phyloP scores from a whole-genome alignment of 2,329 filamentous ascomycete species.

The Apiospora pterosperma region DNA sequence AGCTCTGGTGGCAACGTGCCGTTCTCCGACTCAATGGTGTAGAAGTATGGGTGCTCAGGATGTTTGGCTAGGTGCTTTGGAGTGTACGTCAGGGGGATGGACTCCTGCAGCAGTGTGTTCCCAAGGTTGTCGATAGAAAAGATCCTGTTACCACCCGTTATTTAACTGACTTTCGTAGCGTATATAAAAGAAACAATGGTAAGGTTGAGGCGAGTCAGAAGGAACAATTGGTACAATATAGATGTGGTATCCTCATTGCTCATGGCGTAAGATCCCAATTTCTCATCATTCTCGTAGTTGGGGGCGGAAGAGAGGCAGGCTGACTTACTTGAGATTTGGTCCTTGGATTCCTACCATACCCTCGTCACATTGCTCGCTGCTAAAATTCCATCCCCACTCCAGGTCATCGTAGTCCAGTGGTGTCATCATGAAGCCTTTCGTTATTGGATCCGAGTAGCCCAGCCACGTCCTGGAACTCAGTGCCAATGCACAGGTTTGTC shows the following conservation, averaged over 20 bases:
- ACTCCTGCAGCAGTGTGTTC: slow-evolving; percentile 82
- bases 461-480: slow-evolving; percentile 95
- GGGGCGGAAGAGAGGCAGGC: slow-evolving; percentile 28
- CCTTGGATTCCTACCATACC: slow-evolving; percentile 93
- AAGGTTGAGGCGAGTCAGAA: slow-evolving; percentile 62
- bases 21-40: slow-evolving; percentile 90
- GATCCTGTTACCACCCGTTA: slow-evolving; percentile 56
- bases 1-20: slow-evolving; percentile 83
- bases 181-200: slow-evolving; percentile 10
- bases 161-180: slow-evolving; percentile 11
- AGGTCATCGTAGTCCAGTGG: slow-evolving; percentile 84
- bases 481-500: slow-evolving; percentile 80
- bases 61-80: slow-evolving; percentile 85
- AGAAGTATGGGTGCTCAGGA: slow-evolving; percentile 84
- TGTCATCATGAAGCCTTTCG: slow-evolving; percentile 85
- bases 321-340: slow-evolving; percentile 74
- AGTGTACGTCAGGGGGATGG: slow-evolving; percentile 83
- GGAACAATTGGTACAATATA: slow-evolving; percentile 88
- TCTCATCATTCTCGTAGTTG: slow-evolving; percentile 58
- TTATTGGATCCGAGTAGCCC: slow-evolving; percentile 85
- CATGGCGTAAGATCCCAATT: slow-evolving; percentile 53
- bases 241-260: slow-evolving; percentile 54
- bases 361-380: slow-evolving; percentile 88
- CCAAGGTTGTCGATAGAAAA: slow-evolving; percentile 86
- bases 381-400: slow-evolving; percentile 95